Percentiles rank a stretch among this genome's conserved stretches.
Evolutionary conservation across 2,329 filamentous ascomycete species (phyloP).

Genomic region (Bipolaris gigantea): DNA sequence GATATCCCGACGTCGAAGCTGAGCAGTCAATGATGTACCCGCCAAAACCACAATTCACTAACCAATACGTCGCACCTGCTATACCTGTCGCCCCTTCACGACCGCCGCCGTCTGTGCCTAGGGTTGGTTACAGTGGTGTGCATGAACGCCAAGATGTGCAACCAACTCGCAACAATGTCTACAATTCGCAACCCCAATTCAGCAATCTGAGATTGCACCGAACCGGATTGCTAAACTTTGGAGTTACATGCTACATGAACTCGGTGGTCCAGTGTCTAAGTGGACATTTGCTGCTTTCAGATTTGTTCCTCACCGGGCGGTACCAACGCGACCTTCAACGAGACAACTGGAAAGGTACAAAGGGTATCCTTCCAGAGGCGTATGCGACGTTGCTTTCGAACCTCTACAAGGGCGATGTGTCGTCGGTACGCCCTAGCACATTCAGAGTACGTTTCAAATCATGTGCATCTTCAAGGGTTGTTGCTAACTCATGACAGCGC

Average conservation of each 20-base stretch:
- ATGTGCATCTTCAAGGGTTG: not conserved
- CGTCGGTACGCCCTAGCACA: conserved; percentile 50
- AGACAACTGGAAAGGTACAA: conserved; percentile 66
- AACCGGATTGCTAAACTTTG: conserved; percentile 78
- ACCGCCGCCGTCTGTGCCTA: conserved; percentile 58
- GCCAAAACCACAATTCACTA: conserved; percentile 44
- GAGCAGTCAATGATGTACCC: conserved; percentile 59
- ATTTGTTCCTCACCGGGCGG: conserved; percentile 65
- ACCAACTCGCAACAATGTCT: conserved; percentile 44
- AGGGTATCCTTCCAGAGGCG: conserved; percentile 63
- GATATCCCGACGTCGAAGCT: conserved; percentile 71
- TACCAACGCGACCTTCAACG: conserved; percentile 62
- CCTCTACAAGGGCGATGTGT: conserved; percentile 63
- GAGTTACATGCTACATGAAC: conserved; percentile 89
- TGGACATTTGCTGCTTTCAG: conserved; percentile 65
- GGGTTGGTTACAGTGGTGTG: conserved; percentile 79
- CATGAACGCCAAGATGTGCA: conserved; percentile 57
- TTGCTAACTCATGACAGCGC: conserved; percentile 40
- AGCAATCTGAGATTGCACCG: conserved; percentile 56
- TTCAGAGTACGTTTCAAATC: conserved; percentile 43
- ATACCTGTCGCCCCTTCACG: conserved; percentile 65
- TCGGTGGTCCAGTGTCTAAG: conserved; percentile 83
- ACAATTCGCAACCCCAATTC: conserved; percentile 50
- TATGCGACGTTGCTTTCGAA: conserved; percentile 64
- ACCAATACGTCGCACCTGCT: conserved; percentile 52